Evolutionary conservation across 345 rosid genomes (phyloP), one percentile per base, ranked within the genome.

Genomic region (Populus simonii): DNA sequence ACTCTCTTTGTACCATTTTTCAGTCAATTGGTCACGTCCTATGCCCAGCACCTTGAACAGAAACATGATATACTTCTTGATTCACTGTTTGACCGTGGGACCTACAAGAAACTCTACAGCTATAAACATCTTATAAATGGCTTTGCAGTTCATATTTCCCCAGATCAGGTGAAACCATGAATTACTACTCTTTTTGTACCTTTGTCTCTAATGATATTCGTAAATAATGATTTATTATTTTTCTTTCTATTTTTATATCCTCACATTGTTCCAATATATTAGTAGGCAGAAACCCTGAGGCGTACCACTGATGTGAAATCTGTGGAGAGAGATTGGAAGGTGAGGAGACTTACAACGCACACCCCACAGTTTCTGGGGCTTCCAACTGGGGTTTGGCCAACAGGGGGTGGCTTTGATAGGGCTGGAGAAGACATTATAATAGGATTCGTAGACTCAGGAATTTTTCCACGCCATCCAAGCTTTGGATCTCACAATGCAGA

Each of bases 381-480:
- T 67, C 99, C 99, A 39, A 93, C 97, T 23, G 98, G 93, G 79
- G 99, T 96, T 55, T 96, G 99, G 99, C 99, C 99, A 10, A 91
- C 98, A 0, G 99, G 97, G 68, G 99, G 99, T 74, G 99, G 99
- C 78, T 93, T 87, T 74, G 97, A 89, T 45, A 87, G 89, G 89
- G 99, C 98, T 12, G 99, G 99, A 74, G 99, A 96, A 83, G 90
- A 91, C 78, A 91, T 96, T 79, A 91, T 96, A 39, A 96, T 96
- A 71, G 99, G 99, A 74, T 92, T 96, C 81, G 88, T 96, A 6
- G 99, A 96, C 87, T 96, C 99, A 0, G 99, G 99, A 80, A 93
- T 96, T 70, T 92, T 85, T 88, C 94, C 97, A 2, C 95, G 81
- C 76, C 99, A 96, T 77, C 98, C 97, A 29, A 96, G 99, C 84